Base-by-base conservation (phyloP, 2,329 filamentous ascomycete species). In the Colletotrichum trifolii region DNA sequence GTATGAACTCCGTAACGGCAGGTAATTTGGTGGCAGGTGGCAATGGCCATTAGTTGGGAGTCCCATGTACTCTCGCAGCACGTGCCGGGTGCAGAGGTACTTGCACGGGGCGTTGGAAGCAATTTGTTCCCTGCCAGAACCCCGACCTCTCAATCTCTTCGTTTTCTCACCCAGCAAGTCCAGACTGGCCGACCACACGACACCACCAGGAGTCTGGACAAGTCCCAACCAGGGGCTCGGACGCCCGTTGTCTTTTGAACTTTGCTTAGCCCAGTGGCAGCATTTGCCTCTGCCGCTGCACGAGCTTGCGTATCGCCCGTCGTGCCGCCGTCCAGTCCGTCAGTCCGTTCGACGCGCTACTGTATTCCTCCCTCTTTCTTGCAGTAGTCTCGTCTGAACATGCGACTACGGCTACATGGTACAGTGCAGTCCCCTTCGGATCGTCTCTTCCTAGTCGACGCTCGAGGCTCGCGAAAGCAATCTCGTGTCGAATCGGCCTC, bases 81-180 rank as follows among this genome's bases (percentile, higher is more conserved):
- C 36, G 17, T 34, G 38, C 55, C 13, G 17, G 38, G 55, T 35
- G 36, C 38, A 34, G 8, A 58, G 38, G 8, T 50, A 58, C 46
- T 36, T 50, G 40, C 12, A 36, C 46, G 25, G 17, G 17, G 1
- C 1, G 33, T 25, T 33, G 33, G 46, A 36, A 34, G 57, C 36
- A 62, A 56, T 56, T 52, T 57, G 36, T 62, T 62, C 58, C 58
- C 59, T 62, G 62, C 47, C 53, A 15, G 25, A 53, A 65, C 52
- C 62, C 62, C 52, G 62, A 34, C 62, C 46, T 56, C 52, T 48
- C 58, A 65, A 65, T 65, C 58, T 65, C 62, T 65, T 65, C 25
- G 62, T 62, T 65, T 62, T 50, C 58, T 65, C 40, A 34, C 40
- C 39, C 48, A 53, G 47, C 52, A 58, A 60, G 59, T 65, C 62